phyloP scores from a whole-genome alignment of 208 protist species.

The Trypanosomatidae sp. region DNA sequence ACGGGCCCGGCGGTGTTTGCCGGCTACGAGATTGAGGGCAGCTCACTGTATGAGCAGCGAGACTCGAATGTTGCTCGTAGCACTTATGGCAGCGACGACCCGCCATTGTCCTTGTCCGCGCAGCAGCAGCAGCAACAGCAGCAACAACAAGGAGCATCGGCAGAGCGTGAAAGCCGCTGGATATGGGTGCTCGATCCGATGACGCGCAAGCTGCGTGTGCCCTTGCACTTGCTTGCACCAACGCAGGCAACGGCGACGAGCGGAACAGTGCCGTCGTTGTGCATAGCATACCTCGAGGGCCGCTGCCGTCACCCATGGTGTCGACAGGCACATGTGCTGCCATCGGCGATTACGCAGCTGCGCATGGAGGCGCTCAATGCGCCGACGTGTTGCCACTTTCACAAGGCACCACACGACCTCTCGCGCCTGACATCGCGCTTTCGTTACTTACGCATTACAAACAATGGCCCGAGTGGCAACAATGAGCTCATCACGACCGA shows the following conservation, averaged over 20 bases:
- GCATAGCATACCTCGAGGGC: slow-evolving; percentile 74
- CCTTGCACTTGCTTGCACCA: slow-evolving; percentile 44
- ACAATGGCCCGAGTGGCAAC: slow-evolving; percentile 25
- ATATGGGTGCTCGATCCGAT: slow-evolving; percentile 84
- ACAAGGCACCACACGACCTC: slow-evolving; percentile 74
- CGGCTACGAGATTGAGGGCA: not conserved
- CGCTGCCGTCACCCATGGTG: slow-evolving; percentile 84
- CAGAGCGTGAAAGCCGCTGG: slow-evolving; percentile 48
- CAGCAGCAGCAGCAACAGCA: too few relatives aligned
- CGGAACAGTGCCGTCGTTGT: slow-evolving; percentile 75
- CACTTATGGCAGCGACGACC: too few relatives aligned
- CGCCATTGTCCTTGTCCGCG: too few relatives aligned
- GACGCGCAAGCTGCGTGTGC: slow-evolving; percentile 77
- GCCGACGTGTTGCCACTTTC: slow-evolving; percentile 70
- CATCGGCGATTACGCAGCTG: slow-evolving; percentile 53
- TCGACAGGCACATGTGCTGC: slow-evolving; percentile 73
- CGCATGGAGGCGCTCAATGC: slow-evolving; percentile 74
- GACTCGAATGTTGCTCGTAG: too few relatives aligned
- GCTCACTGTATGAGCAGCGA: not conserved
- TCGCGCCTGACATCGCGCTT: slow-evolving; percentile 47
- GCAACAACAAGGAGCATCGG: not conserved
- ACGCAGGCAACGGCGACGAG: slow-evolving; percentile 76
- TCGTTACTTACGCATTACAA: slow-evolving; percentile 46
- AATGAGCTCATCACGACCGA: slow-evolving; percentile 63
- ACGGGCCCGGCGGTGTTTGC: too few relatives aligned